phyloP scores from a whole-genome alignment of 805 yeast genomes.

The Schwanniomyces pseudopolymorphus region DNA sequence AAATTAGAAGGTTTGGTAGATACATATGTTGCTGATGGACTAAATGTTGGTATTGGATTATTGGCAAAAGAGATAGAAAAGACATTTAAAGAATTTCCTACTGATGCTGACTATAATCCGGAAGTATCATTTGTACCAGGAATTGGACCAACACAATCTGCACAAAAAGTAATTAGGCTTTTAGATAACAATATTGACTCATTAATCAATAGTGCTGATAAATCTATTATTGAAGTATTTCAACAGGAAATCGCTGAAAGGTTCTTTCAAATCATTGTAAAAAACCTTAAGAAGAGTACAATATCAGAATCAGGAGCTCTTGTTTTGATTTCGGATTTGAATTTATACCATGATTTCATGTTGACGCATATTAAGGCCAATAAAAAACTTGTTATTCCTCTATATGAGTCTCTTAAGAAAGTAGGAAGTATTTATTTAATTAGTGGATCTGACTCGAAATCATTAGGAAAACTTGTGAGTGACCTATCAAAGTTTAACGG shows the following conservation, averaged over 20 bases:
- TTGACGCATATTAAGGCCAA: slow-evolving; percentile 46
- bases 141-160: slow-evolving; percentile 57
- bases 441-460: slow-evolving; percentile 69
- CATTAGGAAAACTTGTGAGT: slow-evolving; percentile 78
- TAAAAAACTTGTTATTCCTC: slow-evolving; percentile 69
- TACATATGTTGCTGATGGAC: slow-evolving; percentile 87
- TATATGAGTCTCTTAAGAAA: slow-evolving; percentile 76
- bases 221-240: slow-evolving; percentile 83
- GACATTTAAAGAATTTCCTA: slow-evolving; percentile 53
- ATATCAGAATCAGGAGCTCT: slow-evolving; percentile 84
- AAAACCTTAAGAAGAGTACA: slow-evolving; percentile 67
- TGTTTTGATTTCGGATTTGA: slow-evolving; percentile 76
- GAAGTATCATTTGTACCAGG: slow-evolving; percentile 14
- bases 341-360: slow-evolving; percentile 73
- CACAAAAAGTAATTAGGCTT: slow-evolving; percentile 58
- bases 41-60: slow-evolving; percentile 89
- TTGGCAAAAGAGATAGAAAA: slow-evolving; percentile 77
- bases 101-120: slow-evolving; percentile 65
- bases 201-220: slow-evolving; percentile 80
- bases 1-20: slow-evolving; percentile 80
- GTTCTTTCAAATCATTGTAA: slow-evolving; percentile 72
- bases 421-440: slow-evolving; percentile 84
- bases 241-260: slow-evolving; percentile 93
- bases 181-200: slow-evolving; percentile 71
- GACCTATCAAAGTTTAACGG: slow-evolving; percentile 87